These are phyloP conservation scores for Fusarium nanum DNA, from an alignment of 2,329 filamentous ascomycete species.

Conservation along the genomic window DNA sequence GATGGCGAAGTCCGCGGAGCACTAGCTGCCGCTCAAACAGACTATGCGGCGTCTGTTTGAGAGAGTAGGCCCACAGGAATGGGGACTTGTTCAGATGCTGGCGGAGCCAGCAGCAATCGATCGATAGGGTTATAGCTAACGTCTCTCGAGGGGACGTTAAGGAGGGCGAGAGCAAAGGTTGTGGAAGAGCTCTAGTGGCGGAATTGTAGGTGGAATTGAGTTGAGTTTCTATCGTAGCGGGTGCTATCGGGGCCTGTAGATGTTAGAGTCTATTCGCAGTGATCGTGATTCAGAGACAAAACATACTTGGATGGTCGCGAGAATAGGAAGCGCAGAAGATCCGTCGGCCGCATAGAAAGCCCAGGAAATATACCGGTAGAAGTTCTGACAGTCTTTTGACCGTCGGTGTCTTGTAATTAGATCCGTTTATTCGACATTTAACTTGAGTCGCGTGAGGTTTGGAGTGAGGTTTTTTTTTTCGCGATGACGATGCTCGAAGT, in stretches of 20 bases:
- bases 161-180: constrained; percentile 87
- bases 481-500: background rate
- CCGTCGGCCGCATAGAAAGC: constrained; percentile 91
- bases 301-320: constrained; percentile 89
- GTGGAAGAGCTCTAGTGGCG: constrained; percentile 83
- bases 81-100: constrained; percentile 74
- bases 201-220: constrained; percentile 81
- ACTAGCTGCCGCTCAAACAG: constrained; percentile 98
- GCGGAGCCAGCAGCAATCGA: constrained; percentile 85
- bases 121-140: constrained; percentile 58
- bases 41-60: constrained; percentile 93
- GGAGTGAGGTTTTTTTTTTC: background rate
- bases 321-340: constrained; percentile 91
- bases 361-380: constrained; percentile 45
- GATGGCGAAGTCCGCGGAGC: constrained; percentile 78
- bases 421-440: constrained; percentile 47
- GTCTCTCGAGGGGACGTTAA: constrained; percentile 83
- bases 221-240: constrained; percentile 53
- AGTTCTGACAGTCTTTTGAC: constrained; percentile 42
- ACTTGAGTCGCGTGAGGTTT: constrained; percentile 39
- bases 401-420: constrained; percentile 43
- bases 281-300: constrained; percentile 27
- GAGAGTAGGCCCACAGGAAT: constrained; percentile 94
- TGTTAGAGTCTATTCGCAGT: background rate
- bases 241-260: constrained; percentile 70